Base-by-base conservation (phyloP, 768 basidiomycete species). In the Trametes meyenii region DNA sequence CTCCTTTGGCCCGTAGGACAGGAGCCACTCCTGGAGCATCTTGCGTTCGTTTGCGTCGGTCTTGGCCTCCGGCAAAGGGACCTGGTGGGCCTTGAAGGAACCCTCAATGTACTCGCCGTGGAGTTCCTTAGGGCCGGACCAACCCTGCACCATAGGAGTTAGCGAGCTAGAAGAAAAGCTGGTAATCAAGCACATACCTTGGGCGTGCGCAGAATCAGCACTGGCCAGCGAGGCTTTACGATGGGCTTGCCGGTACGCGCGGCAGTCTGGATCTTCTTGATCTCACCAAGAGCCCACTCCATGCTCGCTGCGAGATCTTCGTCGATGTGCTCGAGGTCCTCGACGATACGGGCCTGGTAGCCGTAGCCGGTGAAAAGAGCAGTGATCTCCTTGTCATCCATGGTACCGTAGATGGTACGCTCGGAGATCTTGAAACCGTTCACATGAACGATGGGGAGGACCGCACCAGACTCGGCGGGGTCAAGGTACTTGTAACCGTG, bases 381-480 rank as follows among this genome's bases (percentile, higher is more conserved):
- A 17, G 77, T 81, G 26, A 95, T 75, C 71, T 96, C 94, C 68
- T 89, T 87, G 71, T 96, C 81, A 68, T 96, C 94, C 92, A 96
- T 94, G 21, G 88, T 88, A 42, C 94, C 94, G 60, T 86, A 89
- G 60, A 97, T 89, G 16, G 94, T 96, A 39, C 92, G 83, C 70
- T 95, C 92, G 0, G 90, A 92, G 62, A 96, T 95, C 79, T 94
- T 90, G 82, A 92, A 93, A 16, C 90, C 89, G 65, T 94, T 94
- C 64, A 89, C 83, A 69, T 94, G 91, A 1, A 97, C 78, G 64
- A 96, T 92, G 24, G 94, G 94, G n/a, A 97, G 77, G 19, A 96
- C 92, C 0, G 94, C 93, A 19, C 94, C 94, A 2, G 88, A 90
- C 74, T 95, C 94, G 16, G 83, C 84, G 23, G 94, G 94, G 70